A percentile compares a stretch with the other conserved stretches of the same genome.
Conservation (phyloP, 2,329 filamentous ascomycete species). For the Neoscytalidium dimidiatum region DNA sequence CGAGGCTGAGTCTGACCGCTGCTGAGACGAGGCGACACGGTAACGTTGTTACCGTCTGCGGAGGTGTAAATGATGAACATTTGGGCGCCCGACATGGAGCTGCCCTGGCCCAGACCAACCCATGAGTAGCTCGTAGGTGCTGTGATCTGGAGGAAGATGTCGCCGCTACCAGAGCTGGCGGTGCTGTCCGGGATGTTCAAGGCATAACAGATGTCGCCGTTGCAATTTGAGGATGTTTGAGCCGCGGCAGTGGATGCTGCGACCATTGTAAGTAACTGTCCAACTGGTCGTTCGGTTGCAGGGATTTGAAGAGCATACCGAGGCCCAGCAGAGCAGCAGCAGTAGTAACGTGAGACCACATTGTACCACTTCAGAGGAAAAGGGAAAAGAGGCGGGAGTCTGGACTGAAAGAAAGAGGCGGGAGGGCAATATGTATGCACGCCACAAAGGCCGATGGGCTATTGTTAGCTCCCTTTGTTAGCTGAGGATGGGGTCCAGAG, state of each 20-base stretch:
- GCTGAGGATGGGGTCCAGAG: slow-evolving; percentile 1
- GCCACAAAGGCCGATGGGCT: slow-evolving; percentile 3
- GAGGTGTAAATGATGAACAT: slow-evolving; percentile 63
- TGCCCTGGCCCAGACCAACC: slow-evolving; percentile 59
- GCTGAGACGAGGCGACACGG: slow-evolving; percentile 55
- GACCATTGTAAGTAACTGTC: neutral
- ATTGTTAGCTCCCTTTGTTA: slow-evolving; percentile 15
- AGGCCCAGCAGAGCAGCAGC: slow-evolving; percentile 17
- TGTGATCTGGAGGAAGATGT: slow-evolving; percentile 61
- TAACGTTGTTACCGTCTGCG: slow-evolving; percentile 55
- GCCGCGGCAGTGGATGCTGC: slow-evolving; percentile 14
- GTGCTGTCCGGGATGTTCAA: slow-evolving; percentile 58
- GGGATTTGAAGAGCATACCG: neutral
- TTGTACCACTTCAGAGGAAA: neutral
- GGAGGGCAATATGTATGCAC: slow-evolving; percentile 6
- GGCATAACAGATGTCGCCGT: slow-evolving; percentile 45
- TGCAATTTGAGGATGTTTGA: slow-evolving; percentile 13
- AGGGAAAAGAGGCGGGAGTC: neutral
- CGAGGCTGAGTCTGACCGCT: slow-evolving; percentile 47
- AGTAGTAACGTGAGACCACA: slow-evolving; percentile 13
- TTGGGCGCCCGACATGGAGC: slow-evolving; percentile 55
- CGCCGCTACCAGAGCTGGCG: slow-evolving; percentile 52
- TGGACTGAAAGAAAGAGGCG: neutral
- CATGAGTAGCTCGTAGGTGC: slow-evolving; percentile 56
- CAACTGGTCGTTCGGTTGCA: neutral